Evolutionary conservation across 139 green algal genomes (phyloP), one percentile per base, ranked within the genome.

Genomic region (Dunaliella primolecta): DNA sequence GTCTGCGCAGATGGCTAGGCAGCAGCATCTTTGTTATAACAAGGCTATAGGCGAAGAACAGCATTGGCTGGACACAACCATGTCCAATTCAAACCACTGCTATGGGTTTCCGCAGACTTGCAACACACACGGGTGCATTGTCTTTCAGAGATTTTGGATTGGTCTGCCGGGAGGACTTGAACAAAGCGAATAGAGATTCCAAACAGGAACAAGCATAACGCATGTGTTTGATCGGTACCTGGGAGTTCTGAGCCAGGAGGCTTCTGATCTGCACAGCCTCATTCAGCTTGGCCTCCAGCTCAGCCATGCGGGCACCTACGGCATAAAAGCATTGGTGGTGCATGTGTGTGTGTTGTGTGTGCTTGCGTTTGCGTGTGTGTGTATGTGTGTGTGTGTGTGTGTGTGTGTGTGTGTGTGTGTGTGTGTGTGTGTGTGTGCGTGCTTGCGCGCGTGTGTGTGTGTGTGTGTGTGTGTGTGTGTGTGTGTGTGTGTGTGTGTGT

Each of bases 231-330:
- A n/a, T n/a, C n/a, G n/a, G n/a, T n/a, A n/a, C 87, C 82, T 98
- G 92, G 0, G 88, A 94, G 89, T 98, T 99, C 1, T 79, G 85
- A 33, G 72, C 32, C 84, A 99, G 90, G 82, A 99, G 91, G 3
- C 89, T 64, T 3, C 91, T 78, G 81, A 99, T 98, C 33, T 90
- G 34, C 64, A 96, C 81, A 2, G 97, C 97, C 89, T 98, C 95
- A 37, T 89, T 35, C 78, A 89, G 70, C 34, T 74, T 81, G 24
- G 55, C 46, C 25, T 38, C 32, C 79, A 83, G 38, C 38, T 37
- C 38, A 24, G 75, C 46, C 46, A 64, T 64, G 46, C 15, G 7
- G 15, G 46, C 46, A 64, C 46, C 46, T 64, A 15, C 46, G 7
- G 15, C 7, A 7, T 25, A 7, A n/a, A n/a, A n/a, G n/a, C n/a